phyloP scores from a whole-genome alignment of 2,329 filamentous ascomycete genomes.

The Calonectria montana region DNA sequence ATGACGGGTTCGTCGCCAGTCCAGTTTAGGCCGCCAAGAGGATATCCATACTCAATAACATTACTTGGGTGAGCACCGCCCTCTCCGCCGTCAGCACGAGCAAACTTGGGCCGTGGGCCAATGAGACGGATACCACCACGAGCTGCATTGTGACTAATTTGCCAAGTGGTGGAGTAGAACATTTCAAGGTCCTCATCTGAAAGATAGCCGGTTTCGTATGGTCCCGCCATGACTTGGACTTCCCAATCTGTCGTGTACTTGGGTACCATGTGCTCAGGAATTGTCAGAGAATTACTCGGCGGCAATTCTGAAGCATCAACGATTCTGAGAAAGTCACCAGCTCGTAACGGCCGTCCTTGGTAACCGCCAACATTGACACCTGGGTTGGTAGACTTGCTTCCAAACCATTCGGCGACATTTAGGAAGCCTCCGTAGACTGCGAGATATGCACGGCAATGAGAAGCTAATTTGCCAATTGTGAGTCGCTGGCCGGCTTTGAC shows the following conservation, averaged over 20 bases:
- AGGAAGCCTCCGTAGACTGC: constrained; percentile 54
- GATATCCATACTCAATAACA: constrained; percentile 53
- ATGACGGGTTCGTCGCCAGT: constrained; percentile 50
- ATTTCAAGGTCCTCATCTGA: constrained; percentile 63
- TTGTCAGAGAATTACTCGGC: background rate
- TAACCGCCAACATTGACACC: constrained; percentile 69
- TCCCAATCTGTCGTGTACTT: constrained; percentile 23
- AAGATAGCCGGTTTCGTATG: constrained; percentile 46
- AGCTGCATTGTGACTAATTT: constrained; percentile 70
- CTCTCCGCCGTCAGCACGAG: constrained; percentile 69
- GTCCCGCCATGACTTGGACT: constrained; percentile 46
- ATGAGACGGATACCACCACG: constrained; percentile 70
- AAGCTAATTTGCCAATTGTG: constrained; percentile 64
- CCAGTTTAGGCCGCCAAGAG: constrained; percentile 50
- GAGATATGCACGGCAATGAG: constrained; percentile 65
- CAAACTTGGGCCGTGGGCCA: constrained; percentile 69
- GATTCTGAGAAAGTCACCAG: constrained; percentile 40
- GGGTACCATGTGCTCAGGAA: constrained; percentile 4
- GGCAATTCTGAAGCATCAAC: constrained; percentile 2
- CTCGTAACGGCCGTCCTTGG: constrained; percentile 66
- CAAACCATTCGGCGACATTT: constrained; percentile 66
- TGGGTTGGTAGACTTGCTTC: constrained; percentile 69
- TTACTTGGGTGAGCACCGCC: constrained; percentile 73
- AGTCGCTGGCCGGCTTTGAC: constrained; percentile 59
- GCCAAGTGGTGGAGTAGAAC: constrained; percentile 69